A percentile compares a stretch with the other conserved stretches of the same genome.
phyloP scores from a whole-genome alignment of 1,284 basidiomycete genomes.

The Athelia sp. region DNA sequence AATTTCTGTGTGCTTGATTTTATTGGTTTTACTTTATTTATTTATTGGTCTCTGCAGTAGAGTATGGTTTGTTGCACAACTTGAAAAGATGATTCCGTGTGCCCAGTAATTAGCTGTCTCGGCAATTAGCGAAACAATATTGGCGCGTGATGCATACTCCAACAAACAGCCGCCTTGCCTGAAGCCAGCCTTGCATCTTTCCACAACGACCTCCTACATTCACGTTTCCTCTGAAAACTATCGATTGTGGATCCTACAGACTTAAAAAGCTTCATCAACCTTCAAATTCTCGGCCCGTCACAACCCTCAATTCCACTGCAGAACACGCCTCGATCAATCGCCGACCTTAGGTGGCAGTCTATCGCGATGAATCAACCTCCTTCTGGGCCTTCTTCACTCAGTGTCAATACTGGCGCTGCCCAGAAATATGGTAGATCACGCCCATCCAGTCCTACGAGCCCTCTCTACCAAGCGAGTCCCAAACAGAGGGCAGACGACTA shows the following conservation, averaged over 20 bases:
- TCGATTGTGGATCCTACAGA: not conserved
- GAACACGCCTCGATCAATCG: not conserved
- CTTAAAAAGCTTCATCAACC: not conserved
- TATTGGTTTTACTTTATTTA: no score
- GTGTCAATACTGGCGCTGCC: not conserved
- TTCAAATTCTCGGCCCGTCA: not conserved
- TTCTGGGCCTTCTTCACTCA: not conserved
- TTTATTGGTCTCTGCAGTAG: no score
- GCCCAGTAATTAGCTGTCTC: no score
- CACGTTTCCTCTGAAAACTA: not conserved
- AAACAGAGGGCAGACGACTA: constrained; percentile 52
- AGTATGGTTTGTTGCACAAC: no score
- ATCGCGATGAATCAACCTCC: not conserved
- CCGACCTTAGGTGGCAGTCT: not conserved
- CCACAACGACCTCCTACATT: not conserved
- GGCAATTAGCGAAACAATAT: no score
- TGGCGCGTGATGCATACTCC: no score
- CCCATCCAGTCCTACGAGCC: not conserved
- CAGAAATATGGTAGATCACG: not conserved
- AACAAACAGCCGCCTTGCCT: no score
- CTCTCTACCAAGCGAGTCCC: not conserved
- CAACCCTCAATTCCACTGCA: not conserved
- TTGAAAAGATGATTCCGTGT: no score
- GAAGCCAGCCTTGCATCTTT: not conserved
- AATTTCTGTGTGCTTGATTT: no score